A percentile compares a stretch with the other conserved stretches of the same genome.
phyloP scores from a whole-genome alignment of 495 filamentous ascomycete species.

The Penicillium lividum region DNA sequence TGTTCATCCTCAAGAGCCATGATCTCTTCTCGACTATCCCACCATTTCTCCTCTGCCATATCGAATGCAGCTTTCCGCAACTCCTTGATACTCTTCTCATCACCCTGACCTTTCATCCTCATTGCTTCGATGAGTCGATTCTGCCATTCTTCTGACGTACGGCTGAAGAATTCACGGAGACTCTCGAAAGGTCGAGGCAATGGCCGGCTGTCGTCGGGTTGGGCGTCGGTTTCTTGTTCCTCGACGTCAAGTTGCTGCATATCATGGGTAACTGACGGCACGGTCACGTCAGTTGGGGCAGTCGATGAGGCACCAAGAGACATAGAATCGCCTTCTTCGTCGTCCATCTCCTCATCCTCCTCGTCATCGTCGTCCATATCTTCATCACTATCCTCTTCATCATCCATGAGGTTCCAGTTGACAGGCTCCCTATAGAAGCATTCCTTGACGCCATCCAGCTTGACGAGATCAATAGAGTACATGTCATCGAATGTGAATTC shows the following conservation, averaged over 20 bases:
- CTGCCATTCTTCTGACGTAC: conserved; percentile 91
- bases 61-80: conserved; percentile 86
- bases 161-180: conserved; percentile 85
- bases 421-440: conserved; percentile 80
- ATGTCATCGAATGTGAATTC: conserved; percentile 95
- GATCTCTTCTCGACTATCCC: conserved; percentile 96
- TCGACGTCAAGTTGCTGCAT: conserved; percentile 63
- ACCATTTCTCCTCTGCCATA: conserved; percentile 93
- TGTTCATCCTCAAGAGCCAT: conserved; percentile 92
- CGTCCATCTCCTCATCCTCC: conserved; percentile 61
- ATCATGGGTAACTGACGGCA: conserved; percentile 52
- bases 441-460: conserved; percentile 87
- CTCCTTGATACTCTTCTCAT: conserved; percentile 77
- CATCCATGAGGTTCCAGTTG: conserved; percentile 78
- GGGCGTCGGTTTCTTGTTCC: conserved; percentile 51
- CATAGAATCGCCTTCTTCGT: conserved; percentile 43
- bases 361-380: conserved; percentile 70
- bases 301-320: conserved; percentile 40
- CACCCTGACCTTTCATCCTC: conserved; percentile 54
- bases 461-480: conserved; percentile 86
- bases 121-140: conserved; percentile 70
- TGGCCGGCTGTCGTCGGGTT: conserved; percentile 47
- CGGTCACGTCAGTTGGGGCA: conserved; percentile 37
- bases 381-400: conserved; percentile 64
- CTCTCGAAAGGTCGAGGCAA: conserved; percentile 83